Percentiles rank a stretch among this genome's conserved stretches.
phyloP scores from a whole-genome alignment of 2,329 filamentous ascomycete species.

The Neofusicoccum cordaticola region DNA sequence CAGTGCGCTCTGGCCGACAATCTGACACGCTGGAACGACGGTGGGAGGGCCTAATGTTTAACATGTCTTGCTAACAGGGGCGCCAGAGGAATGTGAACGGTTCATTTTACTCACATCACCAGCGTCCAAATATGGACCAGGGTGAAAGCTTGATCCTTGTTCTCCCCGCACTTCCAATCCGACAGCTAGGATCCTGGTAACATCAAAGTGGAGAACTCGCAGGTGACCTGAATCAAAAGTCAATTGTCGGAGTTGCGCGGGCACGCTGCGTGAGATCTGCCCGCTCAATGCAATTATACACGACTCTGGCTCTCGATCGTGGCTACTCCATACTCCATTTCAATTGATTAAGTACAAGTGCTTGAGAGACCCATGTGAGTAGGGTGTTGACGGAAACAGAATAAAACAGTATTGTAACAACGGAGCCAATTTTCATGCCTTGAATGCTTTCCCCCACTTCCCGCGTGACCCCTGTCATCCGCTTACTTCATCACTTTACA shows the following conservation, averaged over 20 bases:
- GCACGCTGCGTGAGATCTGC: neutral
- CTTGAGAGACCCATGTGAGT: neutral
- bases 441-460: neutral
- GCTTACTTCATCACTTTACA: neutral
- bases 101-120: neutral
- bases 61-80: too few relatives aligned
- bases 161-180: neutral
- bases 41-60: too few relatives aligned
- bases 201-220: neutral
- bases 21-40: too few relatives aligned
- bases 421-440: constrained; percentile 5
- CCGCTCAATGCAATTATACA: neutral
- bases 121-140: neutral
- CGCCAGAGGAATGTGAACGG: neutral
- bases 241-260: neutral
- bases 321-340: constrained; percentile 1
- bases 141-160: constrained; percentile 8
- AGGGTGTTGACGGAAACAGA: neutral
- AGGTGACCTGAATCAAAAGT: neutral
- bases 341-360: neutral
- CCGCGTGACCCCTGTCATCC: neutral
- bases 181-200: neutral
- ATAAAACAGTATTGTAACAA: neutral
- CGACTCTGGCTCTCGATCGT: neutral
- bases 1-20: too few relatives aligned